phyloP scores from a whole-genome alignment of 148 eudicot species.

The Heliosperma pusillum region DNA sequence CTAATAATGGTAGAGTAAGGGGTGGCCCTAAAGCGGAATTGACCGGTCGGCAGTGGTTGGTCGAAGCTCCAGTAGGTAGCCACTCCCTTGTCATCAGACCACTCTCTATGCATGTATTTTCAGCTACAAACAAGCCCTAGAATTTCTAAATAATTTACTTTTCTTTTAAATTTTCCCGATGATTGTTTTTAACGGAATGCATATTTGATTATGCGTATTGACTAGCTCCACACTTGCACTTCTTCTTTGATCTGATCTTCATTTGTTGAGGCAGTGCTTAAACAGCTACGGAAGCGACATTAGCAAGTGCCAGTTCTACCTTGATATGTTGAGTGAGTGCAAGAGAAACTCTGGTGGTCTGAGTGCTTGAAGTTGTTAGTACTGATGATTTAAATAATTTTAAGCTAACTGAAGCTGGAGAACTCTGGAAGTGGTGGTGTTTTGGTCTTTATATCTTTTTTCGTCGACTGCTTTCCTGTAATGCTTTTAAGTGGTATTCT shows the following conservation, averaged over 20 bases:
- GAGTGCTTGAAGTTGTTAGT: constrained; percentile 31
- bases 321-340: constrained; percentile 90
- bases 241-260: background rate
- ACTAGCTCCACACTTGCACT: background rate
- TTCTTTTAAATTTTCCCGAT: too few relatives aligned
- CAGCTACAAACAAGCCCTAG: too few relatives aligned
- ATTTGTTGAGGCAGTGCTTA: constrained; percentile 23
- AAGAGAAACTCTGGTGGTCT: constrained; percentile 52
- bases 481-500: background rate
- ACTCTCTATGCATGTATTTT: too few relatives aligned
- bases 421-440: constrained; percentile 16
- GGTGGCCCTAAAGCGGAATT: too few relatives aligned
- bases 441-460: background rate
- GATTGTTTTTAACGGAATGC: too few relatives aligned
- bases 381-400: background rate
- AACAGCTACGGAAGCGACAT: constrained; percentile 66
- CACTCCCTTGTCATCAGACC: too few relatives aligned
- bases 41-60: too few relatives aligned
- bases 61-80: too few relatives aligned
- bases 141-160: too few relatives aligned
- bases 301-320: constrained; percentile 88
- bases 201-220: background rate
- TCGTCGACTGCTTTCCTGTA: constrained; percentile 10
- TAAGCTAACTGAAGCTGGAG: constrained; percentile 12
- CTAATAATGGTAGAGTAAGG: too few relatives aligned